Evolutionary conservation across 257 asterid species (phyloP), one percentile per base, ranked within the genome.

Genomic region (Nemophila menziesii): DNA sequence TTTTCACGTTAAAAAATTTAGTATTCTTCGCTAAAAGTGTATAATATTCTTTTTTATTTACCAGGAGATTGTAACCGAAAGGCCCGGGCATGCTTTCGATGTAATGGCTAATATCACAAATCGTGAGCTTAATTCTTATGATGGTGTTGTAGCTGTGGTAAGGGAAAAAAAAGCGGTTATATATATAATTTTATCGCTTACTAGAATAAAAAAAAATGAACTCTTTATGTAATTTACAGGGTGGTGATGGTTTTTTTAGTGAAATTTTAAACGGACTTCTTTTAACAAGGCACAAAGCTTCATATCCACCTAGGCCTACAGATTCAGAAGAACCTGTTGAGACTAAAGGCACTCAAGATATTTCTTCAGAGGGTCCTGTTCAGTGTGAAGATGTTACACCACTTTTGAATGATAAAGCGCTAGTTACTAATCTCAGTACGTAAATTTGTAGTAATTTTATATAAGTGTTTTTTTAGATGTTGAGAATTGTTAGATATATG

Each of bases 221-320:
- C 7, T 2, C 36, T 29, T 2, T 29, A 29, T 29, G 12, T 29
- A 29, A 29, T 29, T 29, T 29, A 29, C 65, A 90, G 98, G 98
- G 98, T 2, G 98, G 98, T 56, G 98, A 90, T 67, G 98, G 96
- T 18, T 78, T 84, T 55, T 90, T 90, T 75, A 82, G 75, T 51
- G 98, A 90, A 72, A 63, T 90, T 55, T 85, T 90, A 33, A 80
- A 81, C 47, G 96, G 93, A 40, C 53, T 81, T 64, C 94, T 90
- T 57, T 66, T 77, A 66, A 65, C 93, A 26, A 76, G 98, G 78
- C 94, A 84, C 60, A 70, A 74, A 67, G 89, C 79, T 66, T 66
- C 94, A 33, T 72, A 70, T 66, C 98, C 96, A 46, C 80, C 93
- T 47, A 50, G 65, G 37, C 93, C 96, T 42, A 49, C 59, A 16